Evolutionary conservation across 495 filamentous ascomycete genomes (phyloP).

Genomic region (Viridothelium virens): DNA sequence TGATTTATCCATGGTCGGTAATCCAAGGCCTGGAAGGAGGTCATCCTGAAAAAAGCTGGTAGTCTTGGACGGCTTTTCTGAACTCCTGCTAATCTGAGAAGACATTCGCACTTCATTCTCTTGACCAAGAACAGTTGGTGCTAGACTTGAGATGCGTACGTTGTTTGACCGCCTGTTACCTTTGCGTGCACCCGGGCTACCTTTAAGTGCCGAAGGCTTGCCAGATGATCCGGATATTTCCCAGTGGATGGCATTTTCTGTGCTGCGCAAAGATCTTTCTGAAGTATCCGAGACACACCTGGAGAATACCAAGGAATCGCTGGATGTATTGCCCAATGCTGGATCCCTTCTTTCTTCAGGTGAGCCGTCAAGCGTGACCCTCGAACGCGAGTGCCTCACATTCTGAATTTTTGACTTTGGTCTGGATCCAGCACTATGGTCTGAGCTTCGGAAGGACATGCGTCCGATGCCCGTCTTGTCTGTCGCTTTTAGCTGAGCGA

Average conservation of each 20-base stretch:
- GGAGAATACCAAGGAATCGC: conserved; percentile 19
- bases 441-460: conserved; percentile 17
- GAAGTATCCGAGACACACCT: conserved; percentile 18
- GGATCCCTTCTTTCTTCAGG: conserved; percentile 22
- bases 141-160: conserved; percentile 26
- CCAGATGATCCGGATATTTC: conserved; percentile 14
- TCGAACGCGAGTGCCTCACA: conserved; percentile 12
- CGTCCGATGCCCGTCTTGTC: conserved; percentile 21
- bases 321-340: conserved; percentile 21
- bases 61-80: conserved; percentile 25
- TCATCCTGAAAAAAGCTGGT: conserved; percentile 11
- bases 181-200: conserved; percentile 25
- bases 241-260: conserved; percentile 29
- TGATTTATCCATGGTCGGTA: conserved; percentile 21
- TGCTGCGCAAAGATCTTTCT: conserved; percentile 19
- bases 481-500: conserved; percentile 18
- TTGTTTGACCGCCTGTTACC: conserved; percentile 28
- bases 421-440: background rate
- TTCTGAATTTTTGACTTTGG: conserved; percentile 10
- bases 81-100: conserved; percentile 27
- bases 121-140: conserved; percentile 32
- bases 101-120: conserved; percentile 29
- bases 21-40: conserved; percentile 15
- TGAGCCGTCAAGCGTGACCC: conserved; percentile 21
- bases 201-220: conserved; percentile 28